Percentiles rank a stretch among this genome's conserved stretches.
phyloP scores from a whole-genome alignment of 305 asterid species.

The Coffea humblotiana region DNA sequence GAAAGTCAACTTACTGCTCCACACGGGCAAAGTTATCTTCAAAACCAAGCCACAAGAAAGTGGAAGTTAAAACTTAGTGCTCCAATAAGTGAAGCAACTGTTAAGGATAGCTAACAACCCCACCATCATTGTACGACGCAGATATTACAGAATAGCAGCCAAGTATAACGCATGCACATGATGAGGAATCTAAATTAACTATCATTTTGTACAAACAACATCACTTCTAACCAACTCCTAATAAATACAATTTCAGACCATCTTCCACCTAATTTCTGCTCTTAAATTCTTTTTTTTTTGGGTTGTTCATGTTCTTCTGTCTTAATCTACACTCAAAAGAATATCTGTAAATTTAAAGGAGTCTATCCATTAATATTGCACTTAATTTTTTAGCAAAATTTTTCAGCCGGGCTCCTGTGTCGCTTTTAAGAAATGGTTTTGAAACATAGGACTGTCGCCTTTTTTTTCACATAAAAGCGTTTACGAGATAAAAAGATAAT shows the following conservation, averaged over 20 bases:
- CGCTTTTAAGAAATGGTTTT: too few species aligned
- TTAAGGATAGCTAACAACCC: neutral
- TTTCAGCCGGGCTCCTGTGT: too few species aligned
- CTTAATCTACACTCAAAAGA: neutral
- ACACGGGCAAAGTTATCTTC: too few species aligned
- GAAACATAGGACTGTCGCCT: too few species aligned
- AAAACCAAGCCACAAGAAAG: neutral
- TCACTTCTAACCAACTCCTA: neutral
- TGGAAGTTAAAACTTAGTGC: neutral
- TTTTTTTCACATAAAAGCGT: too few species aligned
- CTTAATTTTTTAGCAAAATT: too few species aligned
- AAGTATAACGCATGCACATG: neutral
- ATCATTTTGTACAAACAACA: neutral
- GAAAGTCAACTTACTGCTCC: neutral
- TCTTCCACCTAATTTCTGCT: neutral
- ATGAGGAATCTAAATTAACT: neutral
- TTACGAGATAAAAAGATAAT: too few species aligned
- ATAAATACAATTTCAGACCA: neutral
- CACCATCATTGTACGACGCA: neutral
- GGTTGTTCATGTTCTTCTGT: neutral
- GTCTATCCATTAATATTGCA: too few species aligned
- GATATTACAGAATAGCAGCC: neutral
- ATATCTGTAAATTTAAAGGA: neutral
- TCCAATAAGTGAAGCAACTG: constrained; percentile 1
- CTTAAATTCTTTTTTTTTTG: neutral